Conservation (phyloP, 2,329 filamentous ascomycete genomes). For the Aspergillus persii region DNA sequence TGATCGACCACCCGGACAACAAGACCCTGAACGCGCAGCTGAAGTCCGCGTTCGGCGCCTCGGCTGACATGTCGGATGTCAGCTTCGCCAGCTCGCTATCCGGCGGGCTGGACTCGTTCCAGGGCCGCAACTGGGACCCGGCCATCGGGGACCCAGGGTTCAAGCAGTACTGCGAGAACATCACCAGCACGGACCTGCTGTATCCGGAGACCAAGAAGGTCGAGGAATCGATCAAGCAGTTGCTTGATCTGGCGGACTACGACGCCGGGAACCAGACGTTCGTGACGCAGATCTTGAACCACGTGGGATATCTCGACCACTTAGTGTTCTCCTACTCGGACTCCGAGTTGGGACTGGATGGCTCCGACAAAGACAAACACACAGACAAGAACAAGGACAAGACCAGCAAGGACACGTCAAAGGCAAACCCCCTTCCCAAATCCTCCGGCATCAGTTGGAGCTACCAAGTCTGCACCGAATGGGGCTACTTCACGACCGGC, state of each 20-base stretch:
- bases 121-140: conserved; percentile 61
- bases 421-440: conserved; percentile 7
- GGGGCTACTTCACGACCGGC: conserved; percentile 77
- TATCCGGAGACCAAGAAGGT: conserved; percentile 33
- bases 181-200: conserved; percentile 47
- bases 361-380: not conserved
- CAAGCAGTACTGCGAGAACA: conserved; percentile 55
- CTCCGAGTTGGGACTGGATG: not conserved
- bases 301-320: conserved; percentile 54
- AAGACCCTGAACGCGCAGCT: conserved; percentile 44
- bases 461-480: conserved; percentile 61
- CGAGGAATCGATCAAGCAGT: conserved; percentile 30
- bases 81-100: conserved; percentile 33
- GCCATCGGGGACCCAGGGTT: conserved; percentile 50
- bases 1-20: conserved; percentile 49
- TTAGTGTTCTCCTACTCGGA: conserved; percentile 42
- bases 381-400: not conserved
- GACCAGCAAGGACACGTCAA: not conserved
- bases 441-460: conserved; percentile 52
- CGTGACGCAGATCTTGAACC: conserved; percentile 56
- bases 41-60: conserved; percentile 55
- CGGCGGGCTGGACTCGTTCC: conserved; percentile 52
- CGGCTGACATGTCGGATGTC: conserved; percentile 8
- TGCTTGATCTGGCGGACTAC: conserved; percentile 14
- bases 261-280: conserved; percentile 39